Evolutionary conservation across 1,139 yeast species (phyloP).

Genomic region (Ogataea hybrid): DNA sequence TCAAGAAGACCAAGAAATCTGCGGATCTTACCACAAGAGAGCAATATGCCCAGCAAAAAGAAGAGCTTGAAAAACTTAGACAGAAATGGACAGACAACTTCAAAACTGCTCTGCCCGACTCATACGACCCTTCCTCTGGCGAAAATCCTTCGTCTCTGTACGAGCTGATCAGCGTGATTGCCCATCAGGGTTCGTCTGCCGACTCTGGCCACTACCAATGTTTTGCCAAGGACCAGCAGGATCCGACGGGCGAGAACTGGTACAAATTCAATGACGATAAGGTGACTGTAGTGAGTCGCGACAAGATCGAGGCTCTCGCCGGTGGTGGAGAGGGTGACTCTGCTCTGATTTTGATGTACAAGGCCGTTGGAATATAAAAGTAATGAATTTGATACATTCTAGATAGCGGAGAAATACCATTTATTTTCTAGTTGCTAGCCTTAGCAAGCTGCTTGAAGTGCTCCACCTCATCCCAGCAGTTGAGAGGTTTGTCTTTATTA

Average conservation of each 20-base stretch:
- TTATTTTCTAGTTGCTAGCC: neutral
- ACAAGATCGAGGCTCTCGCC: conserved; percentile 77
- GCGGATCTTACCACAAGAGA: conserved; percentile 31
- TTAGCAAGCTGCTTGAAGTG: conserved; percentile 59
- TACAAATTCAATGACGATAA: conserved; percentile 94
- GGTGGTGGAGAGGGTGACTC: conserved; percentile 99
- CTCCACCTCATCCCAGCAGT: conserved; percentile 87
- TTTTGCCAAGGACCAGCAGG: conserved; percentile 70
- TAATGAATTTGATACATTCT: conserved; percentile 3
- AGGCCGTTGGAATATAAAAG: conserved; percentile 55
- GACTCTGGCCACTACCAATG: conserved; percentile 98
- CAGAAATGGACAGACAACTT: conserved; percentile 46
- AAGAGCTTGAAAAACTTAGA: conserved; percentile 45
- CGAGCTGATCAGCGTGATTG: conserved; percentile 77
- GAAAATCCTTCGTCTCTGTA: conserved; percentile 89
- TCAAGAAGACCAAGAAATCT: conserved; percentile 59
- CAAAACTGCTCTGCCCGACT: conserved; percentile 37
- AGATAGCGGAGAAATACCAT: neutral
- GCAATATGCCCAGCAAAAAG: conserved; percentile 47
- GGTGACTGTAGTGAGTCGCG: conserved; percentile 73
- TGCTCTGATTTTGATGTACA: conserved; percentile 84
- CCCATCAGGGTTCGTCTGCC: conserved; percentile 94
- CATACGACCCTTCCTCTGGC: conserved; percentile 42
- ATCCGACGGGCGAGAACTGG: conserved; percentile 72
- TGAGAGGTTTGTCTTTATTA: conserved; percentile 72